Evolutionary conservation across 2,329 filamentous ascomycete genomes (phyloP), one percentile per base, ranked within the genome.

Genomic region (Metarhizium rileyi): DNA sequence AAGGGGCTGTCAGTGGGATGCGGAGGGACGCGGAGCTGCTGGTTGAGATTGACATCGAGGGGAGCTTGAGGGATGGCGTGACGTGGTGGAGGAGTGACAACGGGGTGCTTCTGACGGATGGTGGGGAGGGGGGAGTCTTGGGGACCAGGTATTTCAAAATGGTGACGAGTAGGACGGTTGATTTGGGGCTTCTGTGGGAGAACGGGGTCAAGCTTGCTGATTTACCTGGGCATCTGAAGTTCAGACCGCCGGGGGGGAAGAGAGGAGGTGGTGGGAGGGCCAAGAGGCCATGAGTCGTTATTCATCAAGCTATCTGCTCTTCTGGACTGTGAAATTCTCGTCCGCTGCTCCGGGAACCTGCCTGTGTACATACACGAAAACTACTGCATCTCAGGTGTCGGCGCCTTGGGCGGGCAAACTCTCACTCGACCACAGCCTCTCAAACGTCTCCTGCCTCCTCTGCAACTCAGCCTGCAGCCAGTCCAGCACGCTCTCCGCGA

Each of bases 31-130:
- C 87, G 5, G 84, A 93, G 67, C 68, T 94, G 38, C 61, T 95
- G 54, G 76, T 96, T 26, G 87, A 87, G 66, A 71, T 95, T 50
- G 82, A 95, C 66, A 68, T 95, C 26, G 68, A 72, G 64, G 72
- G 72, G 59, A 84, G 87, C 57, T 62, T 95, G 58, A 68, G 69
- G 40, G 81, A 79, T 48, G 51, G 70, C 5, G 74, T 89, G 55
- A 73, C 74, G 60, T 95, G 90, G 78, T 94, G 86, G 81, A 64
- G 80, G 53, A 89, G 86, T 62, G 84, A 86, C 57, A 91, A 91
- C 61, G 84, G 80, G 2, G 87, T 91, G 8, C 75, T 90, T 53
- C 67, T 91, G 55, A 83, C 78, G 3, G 79, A 80, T 58, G 80
- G 70, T 47, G 70, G 68, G 52, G 78, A 68, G 44, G 68, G 80